Conservation (phyloP, 257 asterid species). For the Perilla frutescens region DNA sequence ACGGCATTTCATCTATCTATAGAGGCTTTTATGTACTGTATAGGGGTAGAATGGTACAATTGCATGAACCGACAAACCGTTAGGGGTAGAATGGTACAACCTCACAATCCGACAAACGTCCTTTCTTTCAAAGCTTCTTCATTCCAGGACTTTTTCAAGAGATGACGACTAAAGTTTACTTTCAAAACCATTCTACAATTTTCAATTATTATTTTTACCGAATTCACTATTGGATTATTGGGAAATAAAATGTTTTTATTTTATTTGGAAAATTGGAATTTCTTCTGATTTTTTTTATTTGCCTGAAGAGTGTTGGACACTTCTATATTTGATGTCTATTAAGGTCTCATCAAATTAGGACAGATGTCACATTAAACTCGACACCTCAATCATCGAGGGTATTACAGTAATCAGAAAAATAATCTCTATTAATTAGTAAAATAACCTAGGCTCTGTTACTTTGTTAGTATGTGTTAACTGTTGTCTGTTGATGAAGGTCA, state of each 20-base stretch:
- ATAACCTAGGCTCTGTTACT: background rate
- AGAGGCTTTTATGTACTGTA: no score
- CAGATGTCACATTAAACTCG: slow-evolving; percentile 20
- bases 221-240: background rate
- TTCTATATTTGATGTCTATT: background rate
- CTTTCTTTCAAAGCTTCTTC: background rate
- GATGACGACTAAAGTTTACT: background rate
- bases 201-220: background rate
- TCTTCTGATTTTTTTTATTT: background rate
- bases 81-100: background rate
- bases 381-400: background rate
- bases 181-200: background rate
- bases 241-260: background rate
- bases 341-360: slow-evolving; percentile 20
- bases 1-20: background rate
- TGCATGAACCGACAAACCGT: background rate
- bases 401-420: background rate
- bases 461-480: background rate
- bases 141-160: background rate
- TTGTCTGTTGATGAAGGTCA: background rate
- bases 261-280: background rate
- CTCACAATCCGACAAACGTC: background rate
- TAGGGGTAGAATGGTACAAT: background rate
- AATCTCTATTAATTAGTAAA: no score
- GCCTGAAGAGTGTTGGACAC: background rate